phyloP scores from a whole-genome alignment of 2,329 filamentous ascomycete genomes.

The Xylariaceae sp. region DNA sequence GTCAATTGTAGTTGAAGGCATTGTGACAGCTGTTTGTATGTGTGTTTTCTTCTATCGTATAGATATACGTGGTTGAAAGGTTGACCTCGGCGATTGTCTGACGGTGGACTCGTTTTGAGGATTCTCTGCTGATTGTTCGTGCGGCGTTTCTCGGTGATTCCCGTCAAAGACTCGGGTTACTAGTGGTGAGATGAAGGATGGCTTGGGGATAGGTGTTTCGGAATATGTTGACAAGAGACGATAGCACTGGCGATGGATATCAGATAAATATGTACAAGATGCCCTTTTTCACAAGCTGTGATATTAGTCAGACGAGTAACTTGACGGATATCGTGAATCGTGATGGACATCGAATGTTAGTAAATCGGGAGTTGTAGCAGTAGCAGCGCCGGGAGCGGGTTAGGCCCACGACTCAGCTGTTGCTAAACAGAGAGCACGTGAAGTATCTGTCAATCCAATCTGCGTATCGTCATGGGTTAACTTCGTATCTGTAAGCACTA shows the following conservation, averaged over 20 bases:
- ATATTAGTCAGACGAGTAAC: neutral
- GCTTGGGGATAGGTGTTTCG: neutral
- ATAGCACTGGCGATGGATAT: neutral
- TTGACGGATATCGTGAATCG: neutral
- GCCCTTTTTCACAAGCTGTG: neutral
- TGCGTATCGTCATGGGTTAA: no score
- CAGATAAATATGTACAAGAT: neutral
- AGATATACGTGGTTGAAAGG: neutral
- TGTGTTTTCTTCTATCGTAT: neutral
- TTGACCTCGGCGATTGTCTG: neutral
- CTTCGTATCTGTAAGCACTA: no score
- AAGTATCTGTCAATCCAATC: no score
- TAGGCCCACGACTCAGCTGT: neutral
- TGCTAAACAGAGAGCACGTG: no score
- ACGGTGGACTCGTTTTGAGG: neutral
- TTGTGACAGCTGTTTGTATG: conserved; percentile 27
- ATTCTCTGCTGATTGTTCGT: neutral
- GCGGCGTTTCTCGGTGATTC: neutral
- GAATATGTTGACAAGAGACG: neutral
- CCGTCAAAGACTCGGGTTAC: neutral
- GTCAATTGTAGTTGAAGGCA: conserved; percentile 49
- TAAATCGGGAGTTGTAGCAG: neutral
- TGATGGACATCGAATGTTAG: neutral
- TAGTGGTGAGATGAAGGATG: neutral
- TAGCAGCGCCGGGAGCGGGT: neutral